Percentiles rank a stretch among this genome's conserved stretches.
Evolutionary conservation across 495 filamentous ascomycete species (phyloP).

Genomic region (Aspergillus ostianus): DNA sequence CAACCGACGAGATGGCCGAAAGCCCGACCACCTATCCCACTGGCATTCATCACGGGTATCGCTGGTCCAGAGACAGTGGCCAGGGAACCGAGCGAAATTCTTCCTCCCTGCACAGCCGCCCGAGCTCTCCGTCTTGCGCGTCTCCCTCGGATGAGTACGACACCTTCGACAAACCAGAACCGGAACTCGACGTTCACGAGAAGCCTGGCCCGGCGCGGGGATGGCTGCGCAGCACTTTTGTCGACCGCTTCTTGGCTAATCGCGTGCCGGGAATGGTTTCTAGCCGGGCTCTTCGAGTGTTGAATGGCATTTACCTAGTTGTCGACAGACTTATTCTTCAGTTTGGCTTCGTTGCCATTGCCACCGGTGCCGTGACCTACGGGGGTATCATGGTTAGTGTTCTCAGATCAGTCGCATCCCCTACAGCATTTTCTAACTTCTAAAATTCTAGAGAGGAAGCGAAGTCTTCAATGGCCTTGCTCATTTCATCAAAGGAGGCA

Average conservation of each 20-base stretch:
- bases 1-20: conserved; percentile 63
- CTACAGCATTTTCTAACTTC: conserved; percentile 45
- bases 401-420: background rate
- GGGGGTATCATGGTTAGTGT: conserved; percentile 63
- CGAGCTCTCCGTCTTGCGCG: conserved; percentile 55
- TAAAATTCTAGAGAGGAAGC: conserved; percentile 48
- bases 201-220: conserved; percentile 31
- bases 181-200: conserved; percentile 47
- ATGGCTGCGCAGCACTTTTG: conserved; percentile 43
- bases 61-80: conserved; percentile 83
- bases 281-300: conserved; percentile 56
- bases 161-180: conserved; percentile 52
- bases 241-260: conserved; percentile 47
- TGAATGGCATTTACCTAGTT: conserved; percentile 56
- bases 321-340: conserved; percentile 63
- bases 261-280: conserved; percentile 59
- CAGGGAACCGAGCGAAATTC: conserved; percentile 78
- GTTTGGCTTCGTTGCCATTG: conserved; percentile 63
- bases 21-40: conserved; percentile 49
- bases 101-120: conserved; percentile 66
- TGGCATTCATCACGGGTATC: conserved; percentile 46
- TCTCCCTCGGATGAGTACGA: conserved; percentile 52
- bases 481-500: conserved; percentile 95
- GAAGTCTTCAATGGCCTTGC: conserved; percentile 82
- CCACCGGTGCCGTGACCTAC: conserved; percentile 64